Evolutionary conservation across 2,329 filamentous ascomycete species (phyloP), one percentile per base, ranked within the genome.

Genomic region (Dactylellina drechsleri): DNA sequence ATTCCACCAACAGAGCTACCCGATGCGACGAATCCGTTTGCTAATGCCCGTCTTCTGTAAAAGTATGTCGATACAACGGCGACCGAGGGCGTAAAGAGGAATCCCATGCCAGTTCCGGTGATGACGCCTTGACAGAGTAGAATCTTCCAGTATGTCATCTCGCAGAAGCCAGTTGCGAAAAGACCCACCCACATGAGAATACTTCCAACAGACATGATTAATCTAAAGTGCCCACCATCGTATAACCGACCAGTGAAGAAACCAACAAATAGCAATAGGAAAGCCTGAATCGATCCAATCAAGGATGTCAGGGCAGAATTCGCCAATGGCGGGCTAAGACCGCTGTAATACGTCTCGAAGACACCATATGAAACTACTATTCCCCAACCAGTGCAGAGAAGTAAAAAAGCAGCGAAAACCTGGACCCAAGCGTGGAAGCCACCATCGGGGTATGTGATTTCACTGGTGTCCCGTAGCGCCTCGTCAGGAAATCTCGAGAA

Each of bases 1-100:
- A 90, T 82, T 0, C 89, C 89, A 0, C 89, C 90, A 0, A 86
- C 86, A 0, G 85, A 85, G 26, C 87, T 87, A 0, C 90, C 90
- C 0, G 85, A 85, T 0, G 88, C 87, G 8, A 84, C 84, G 6
- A 89, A 83, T 0, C 87, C 87, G 16, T 91, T 83, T 0, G 89
- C 89, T 1, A 90, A 82, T 0, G 85, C 85, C 2, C 86, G 84
- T n/a, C 86, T 85, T n/a, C 81, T 85, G 7, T 83, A 83, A 77
- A 91, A 91, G 66, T 89, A 90, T 0, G 87, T 88, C 13, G 86
- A 83, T 8, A 87, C 82, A 20, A 88, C 81, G n/a, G 85, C 83
- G 40, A 87, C 78, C 16, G 84, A 84, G 31, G 87, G 84, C 52
- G 84, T 83, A 81, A 87, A 87, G 77, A 88, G 81, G 61, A 88